Percentiles rank a stretch among this genome's conserved stretches.
phyloP scores from a whole-genome alignment of 2,329 filamentous ascomycete species.

The Magnaporthales sp. region DNA sequence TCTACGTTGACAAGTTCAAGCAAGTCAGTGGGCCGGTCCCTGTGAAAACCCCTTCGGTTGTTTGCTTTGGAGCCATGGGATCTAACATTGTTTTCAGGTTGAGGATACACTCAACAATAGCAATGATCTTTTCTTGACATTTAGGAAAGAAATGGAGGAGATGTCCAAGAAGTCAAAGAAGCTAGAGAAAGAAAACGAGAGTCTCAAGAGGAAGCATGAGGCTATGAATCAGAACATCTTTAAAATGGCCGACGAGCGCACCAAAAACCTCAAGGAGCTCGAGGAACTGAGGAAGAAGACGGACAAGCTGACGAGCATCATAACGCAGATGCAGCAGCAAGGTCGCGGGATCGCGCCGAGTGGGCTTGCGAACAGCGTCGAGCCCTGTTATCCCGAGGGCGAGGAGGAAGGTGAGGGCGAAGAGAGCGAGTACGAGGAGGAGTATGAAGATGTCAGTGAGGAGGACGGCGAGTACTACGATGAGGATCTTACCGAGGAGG shows the following conservation, averaged over 20 bases:
- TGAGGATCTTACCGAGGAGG: conserved; percentile 16
- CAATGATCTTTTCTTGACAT: conserved; percentile 94
- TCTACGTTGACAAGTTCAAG: conserved; percentile 99
- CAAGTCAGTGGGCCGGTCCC: conserved; percentile 56
- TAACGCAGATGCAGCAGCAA: conserved; percentile 93
- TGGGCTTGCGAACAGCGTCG: conserved; percentile 46
- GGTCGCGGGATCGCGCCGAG: conserved; percentile 68
- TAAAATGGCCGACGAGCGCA: conserved; percentile 92
- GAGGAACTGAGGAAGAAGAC: conserved; percentile 79
- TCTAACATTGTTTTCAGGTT: conserved; percentile 50
- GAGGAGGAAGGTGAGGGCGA: conserved; percentile 53
- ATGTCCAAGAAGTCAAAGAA: conserved; percentile 99
- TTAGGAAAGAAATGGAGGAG: conserved; percentile 98
- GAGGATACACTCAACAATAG: conserved; percentile 98
- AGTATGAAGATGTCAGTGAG: conserved; percentile 40
- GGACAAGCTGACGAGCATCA: conserved; percentile 86
- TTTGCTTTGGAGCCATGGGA: conserved; percentile 14
- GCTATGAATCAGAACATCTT: conserved; percentile 90
- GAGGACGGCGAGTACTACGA: conserved; percentile 18
- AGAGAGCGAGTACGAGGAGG: conserved; percentile 55
- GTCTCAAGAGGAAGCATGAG: conserved; percentile 85
- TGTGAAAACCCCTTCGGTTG: conserved; percentile 10
- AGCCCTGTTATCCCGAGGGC: conserved; percentile 52
- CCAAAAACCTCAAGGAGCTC: conserved; percentile 63
- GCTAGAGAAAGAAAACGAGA: conserved; percentile 92